Base-by-base conservation (phyloP, 1,139 yeast species). In the Meyerozyma carpophila region DNA sequence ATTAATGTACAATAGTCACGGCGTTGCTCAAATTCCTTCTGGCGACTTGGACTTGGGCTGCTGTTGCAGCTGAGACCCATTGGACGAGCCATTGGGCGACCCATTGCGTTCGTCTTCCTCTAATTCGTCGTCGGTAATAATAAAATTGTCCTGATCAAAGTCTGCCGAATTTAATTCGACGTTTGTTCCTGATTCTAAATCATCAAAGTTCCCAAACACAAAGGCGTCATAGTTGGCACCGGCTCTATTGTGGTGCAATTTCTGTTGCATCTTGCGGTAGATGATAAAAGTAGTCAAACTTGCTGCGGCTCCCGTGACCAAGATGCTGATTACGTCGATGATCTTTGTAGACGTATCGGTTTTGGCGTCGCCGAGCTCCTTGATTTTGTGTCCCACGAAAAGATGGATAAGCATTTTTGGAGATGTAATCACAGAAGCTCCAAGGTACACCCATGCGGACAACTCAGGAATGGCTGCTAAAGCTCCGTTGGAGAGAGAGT, bases 401-500 rank as follows among this genome's bases (percentile, higher is more conserved):
- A 88, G 66, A 56, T 86, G 91, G 45, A 89, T 71, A 32, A 88
- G 60, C 48, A 87, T 67, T 59, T 93, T 91, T 3, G 98, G 98
- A 0, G 95, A 79, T 1, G 95, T 82, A 25, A 87, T 58, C 0
- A 81, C 54, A 13, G 93, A 84, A 1, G 97, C 96, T 36, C 82
- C 59, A 7, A 82, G 69, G 60, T 85, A 93, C 26, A 82, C 79
- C 40, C 62, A 47, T 1, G 81, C 67, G 0, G 83, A 70, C 14
- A 90, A 73, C 27, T 87, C 84, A 0, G 95, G 96, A 20, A 91
- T 77, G 3, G 93, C 84, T 5, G 95, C 93, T 51, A 93, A 72
- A 0, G 95, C 97, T 4, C 97, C 98, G 57, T 93, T 93, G 0
- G 95, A 84, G 37, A 91, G 68, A 4, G 96, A 88, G 59, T 91